These are phyloP conservation scores for Geum urbanum DNA, from an alignment of 306 rosid genomes.

Conservation along the genomic window DNA sequence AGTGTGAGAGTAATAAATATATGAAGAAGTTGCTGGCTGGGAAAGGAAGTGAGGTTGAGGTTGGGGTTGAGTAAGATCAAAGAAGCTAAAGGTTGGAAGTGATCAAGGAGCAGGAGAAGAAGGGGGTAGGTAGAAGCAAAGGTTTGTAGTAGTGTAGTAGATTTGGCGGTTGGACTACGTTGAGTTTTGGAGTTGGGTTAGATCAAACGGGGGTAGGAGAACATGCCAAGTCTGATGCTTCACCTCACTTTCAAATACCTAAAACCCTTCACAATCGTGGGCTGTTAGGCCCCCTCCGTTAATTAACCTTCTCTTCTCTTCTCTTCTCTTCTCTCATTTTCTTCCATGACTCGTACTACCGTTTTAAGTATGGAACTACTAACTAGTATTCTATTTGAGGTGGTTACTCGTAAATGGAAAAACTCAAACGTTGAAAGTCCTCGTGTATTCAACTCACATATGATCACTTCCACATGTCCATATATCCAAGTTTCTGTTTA, in stretches of 20 bases:
- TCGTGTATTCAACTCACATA: too few species aligned
- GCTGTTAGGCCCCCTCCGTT: not conserved
- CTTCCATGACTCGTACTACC: not conserved
- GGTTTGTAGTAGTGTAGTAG: constrained; percentile 30
- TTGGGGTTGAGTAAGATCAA: not conserved
- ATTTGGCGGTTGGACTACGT: constrained; percentile 14
- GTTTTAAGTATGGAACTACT: too few species aligned
- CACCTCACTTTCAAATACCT: constrained; percentile 25
- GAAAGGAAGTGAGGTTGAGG: not conserved
- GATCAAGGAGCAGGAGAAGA: not conserved
- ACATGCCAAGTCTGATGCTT: constrained; percentile 2
- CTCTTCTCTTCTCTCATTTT: not conserved
- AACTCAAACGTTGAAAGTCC: too few species aligned
- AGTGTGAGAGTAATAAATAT: constrained; percentile 2
- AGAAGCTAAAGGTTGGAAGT: not conserved
- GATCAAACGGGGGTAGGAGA: not conserved
- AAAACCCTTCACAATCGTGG: not conserved
- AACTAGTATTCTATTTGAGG: too few species aligned
- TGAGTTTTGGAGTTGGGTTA: constrained; percentile 8
- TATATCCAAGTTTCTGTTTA: too few species aligned
- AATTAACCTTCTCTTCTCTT: not conserved
- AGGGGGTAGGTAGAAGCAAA: not conserved
- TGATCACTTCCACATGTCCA: too few species aligned
- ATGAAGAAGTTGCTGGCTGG: not conserved
- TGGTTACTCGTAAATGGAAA: too few species aligned